Base-by-base conservation (phyloP, 352 stramenopile genomes). In the Globisporangium parvum region DNA sequence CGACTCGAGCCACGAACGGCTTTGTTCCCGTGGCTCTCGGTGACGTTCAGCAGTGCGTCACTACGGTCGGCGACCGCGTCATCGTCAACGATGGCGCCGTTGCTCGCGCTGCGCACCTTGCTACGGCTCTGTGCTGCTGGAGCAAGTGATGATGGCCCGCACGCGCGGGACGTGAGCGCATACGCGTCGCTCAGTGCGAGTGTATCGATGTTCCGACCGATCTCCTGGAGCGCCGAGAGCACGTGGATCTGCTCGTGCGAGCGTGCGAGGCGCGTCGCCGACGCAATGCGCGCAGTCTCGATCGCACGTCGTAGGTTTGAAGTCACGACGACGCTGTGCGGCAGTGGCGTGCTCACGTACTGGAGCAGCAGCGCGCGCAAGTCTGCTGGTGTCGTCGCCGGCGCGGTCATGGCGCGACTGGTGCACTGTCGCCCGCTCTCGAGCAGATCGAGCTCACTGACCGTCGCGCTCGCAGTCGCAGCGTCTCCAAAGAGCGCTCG, bases 1-100 rank as follows among this genome's bases (percentile, higher is more conserved):
- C 75, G 77, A 0, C 77, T 83, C 24, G 68, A 75, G 42, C 80
- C 83, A 12, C 75, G 59, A 45, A 92, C 67, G 5, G 73, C 53
- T 65, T 96, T 95, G 65, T 96, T 93, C 4, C 87, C 87, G 52
- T 91, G 65, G 60, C 75, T 95, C 59, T 93, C 81, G 0, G 65
- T 55, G 9, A 87, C 63, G 40, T 95, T 75, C 41, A 93, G 89
- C n/a, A 89, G 70, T 53, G 86, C 75, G 35, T 87, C 76, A 20
- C 31, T 37, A 8, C 8, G 31, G 31, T 37, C 31, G 31, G 0
- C 31, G 31, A 1, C 12, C 6, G 6, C 31, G 8, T 37, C 10
- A 8, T 37, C 31, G 31, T 12, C 9, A 9, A 8, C 8, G 10
- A 10, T 11, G 6, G 4, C 6, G 5, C 1, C 31, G 31, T 31